A percentile compares a stretch with the other conserved stretches of the same genome.
Evolutionary conservation across 179 eudicot species (phyloP).

Genomic region (Amaranthus tricolor): DNA sequence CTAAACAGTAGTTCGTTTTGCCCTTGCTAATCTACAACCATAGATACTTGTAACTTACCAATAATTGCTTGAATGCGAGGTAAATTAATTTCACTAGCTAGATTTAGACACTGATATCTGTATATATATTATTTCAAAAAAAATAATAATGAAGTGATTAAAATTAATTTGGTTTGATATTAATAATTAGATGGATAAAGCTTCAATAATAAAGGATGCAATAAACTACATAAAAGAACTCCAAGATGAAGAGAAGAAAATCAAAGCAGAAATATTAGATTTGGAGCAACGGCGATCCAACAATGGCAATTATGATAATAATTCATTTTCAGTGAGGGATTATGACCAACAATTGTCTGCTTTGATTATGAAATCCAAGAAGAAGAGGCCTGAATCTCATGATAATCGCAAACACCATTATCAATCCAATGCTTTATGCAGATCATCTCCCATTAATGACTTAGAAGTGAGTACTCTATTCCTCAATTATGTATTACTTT

Average conservation of each 20-base stretch:
- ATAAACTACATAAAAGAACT: conserved; percentile 53
- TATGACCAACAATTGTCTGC: conserved; percentile 28
- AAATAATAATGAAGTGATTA: not conserved
- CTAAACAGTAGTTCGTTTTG: no score
- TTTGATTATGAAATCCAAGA: conserved; percentile 32
- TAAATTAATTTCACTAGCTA: not conserved
- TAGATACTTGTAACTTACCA: no score
- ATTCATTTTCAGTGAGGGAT: conserved; percentile 19
- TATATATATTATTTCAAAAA: not conserved
- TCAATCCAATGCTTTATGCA: conserved; percentile 18
- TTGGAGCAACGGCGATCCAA: conserved; percentile 32
- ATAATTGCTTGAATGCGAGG: no score
- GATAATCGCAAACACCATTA: conserved; percentile 21
- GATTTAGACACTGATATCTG: not conserved
- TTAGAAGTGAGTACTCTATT: conserved; percentile 47
- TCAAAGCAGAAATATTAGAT: conserved; percentile 44
- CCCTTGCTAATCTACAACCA: no score
- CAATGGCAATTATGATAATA: conserved; percentile 1
- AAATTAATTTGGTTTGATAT: not conserved
- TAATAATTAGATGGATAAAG: conserved; percentile 30
- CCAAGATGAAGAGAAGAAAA: conserved; percentile 47
- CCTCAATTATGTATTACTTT: not conserved
- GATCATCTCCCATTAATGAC: conserved; percentile 44
- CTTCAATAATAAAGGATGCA: conserved; percentile 55
- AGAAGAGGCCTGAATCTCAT: conserved; percentile 31